A percentile compares a stretch with the other conserved stretches of the same genome.
phyloP scores from a whole-genome alignment of 2,329 filamentous ascomycete genomes.

The Penicillium sp. region DNA sequence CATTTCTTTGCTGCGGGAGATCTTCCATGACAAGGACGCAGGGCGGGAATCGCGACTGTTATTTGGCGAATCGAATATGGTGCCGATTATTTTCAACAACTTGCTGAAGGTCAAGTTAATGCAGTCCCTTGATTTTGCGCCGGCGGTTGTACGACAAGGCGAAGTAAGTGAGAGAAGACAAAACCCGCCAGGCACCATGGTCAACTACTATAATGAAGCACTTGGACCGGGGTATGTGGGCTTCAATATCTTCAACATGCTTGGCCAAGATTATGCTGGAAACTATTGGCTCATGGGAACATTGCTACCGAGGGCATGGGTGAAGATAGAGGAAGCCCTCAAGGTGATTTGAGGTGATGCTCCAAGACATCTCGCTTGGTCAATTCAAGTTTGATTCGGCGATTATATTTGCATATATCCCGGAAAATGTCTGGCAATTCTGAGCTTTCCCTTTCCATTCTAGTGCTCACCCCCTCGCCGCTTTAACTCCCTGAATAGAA shows the following conservation, averaged over 20 bases:
- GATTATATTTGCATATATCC: constrained; percentile 1
- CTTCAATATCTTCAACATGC: constrained; percentile 7
- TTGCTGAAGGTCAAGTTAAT: constrained; percentile 9
- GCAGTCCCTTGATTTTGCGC: neutral
- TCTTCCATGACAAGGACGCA: neutral
- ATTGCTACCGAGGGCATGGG: constrained; percentile 8
- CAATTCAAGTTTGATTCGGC: no score
- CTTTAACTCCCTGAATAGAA: constrained; percentile 22
- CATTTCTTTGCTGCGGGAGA: neutral
- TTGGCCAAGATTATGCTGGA: constrained; percentile 7
- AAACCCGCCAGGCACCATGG: constrained; percentile 10
- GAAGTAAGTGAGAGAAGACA: neutral
- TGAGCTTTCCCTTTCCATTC: constrained; percentile 14
- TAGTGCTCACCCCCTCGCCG: constrained; percentile 18
- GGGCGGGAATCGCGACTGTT: neutral
- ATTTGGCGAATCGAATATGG: constrained; percentile 3
- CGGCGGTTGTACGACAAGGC: constrained; percentile 1
- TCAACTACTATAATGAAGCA: constrained; percentile 10
- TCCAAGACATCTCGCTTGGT: neutral
- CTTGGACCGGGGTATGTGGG: constrained; percentile 1
- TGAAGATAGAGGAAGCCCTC: constrained; percentile 1
- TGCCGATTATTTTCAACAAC: constrained; percentile 11
- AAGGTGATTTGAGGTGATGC: constrained; percentile 1
- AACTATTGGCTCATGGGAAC: constrained; percentile 9
- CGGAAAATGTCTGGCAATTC: constrained; percentile 8